Base-by-base conservation (phyloP, 1,284 basidiomycete genomes). In the Cystobasidium sp. region DNA sequence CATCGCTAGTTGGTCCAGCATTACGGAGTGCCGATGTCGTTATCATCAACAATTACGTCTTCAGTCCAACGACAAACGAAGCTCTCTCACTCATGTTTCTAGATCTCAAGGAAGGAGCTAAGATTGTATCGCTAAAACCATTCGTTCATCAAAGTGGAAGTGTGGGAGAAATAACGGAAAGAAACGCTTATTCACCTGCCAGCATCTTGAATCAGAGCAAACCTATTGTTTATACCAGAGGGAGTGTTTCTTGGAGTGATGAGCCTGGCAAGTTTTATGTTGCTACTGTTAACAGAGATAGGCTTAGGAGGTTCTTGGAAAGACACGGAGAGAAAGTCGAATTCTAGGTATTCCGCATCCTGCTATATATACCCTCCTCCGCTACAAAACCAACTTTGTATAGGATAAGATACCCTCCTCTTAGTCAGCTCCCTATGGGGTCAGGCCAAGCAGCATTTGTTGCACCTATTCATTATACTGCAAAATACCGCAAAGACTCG, bases 41-140 rank as follows among this genome's bases (percentile, higher is more conserved):
- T 78, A 80, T 87, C 52, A 85, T 86, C 75, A 87, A 87, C 81
- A 87, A 87, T 77, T 85, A 85, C 75, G 85, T 85, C 4, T 86
- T 85, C 80, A 84, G 85, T 0, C 84, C 86, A 0, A 77, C 81
- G 3, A 83, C 86, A 12, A 87, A 87, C 79, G 83, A 85, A 44
- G 82, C 83, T 31, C 82, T 88, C 16, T 84, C 84, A 4, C 80
- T 86, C 41, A 80, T 86, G 56, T 88, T 88, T 79, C 81, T 88
- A 39, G 86, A 87, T 64, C 80, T 88, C 44, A 85, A 84, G 76
- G 84, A 86, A 39, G 83, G 84, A 9, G 84, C 85, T 0, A 82
- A 81, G 63, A 84, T 88, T 52, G 83, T 88, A 71, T 84, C 83
- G 20, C 79, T 88, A 24, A 86, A 86, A 72, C 85, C 86, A 4